Conservation (phyloP, 352 stramenopile genomes). For the Paralagenidium karlingii region DNA sequence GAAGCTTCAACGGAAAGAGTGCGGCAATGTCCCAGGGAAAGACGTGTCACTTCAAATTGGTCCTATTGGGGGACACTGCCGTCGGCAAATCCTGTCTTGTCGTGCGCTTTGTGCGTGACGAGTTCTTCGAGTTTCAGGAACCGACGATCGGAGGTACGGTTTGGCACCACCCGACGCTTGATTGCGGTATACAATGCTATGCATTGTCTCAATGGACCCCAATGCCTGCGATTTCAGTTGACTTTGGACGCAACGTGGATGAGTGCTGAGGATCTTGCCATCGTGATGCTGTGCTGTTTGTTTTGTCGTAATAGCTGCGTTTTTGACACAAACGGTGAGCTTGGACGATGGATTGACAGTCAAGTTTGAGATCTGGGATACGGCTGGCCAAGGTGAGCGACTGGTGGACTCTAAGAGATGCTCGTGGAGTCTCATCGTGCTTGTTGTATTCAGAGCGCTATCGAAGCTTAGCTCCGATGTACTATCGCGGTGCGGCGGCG, state of each 20-base stretch:
- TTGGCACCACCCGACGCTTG: neutral
- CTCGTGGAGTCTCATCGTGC: neutral
- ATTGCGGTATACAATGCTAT: neutral
- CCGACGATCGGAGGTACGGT: constrained; percentile 88
- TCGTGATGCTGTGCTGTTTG: no score
- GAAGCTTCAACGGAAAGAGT: neutral
- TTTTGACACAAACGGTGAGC: constrained; percentile 97
- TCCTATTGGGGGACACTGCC: constrained; percentile 98
- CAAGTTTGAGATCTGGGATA: constrained; percentile 99
- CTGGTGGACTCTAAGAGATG: neutral
- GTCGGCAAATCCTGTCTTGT: constrained; percentile 99
- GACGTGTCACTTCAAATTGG: constrained; percentile 98
- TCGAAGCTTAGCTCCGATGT: constrained; percentile 96
- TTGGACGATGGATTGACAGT: constrained; percentile 96
- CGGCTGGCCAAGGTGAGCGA: constrained; percentile 83
- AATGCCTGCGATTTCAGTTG: neutral
- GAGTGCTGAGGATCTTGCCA: no score
- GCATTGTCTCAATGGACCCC: neutral
- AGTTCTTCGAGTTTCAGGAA: constrained; percentile 99
- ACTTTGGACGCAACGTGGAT: neutral
- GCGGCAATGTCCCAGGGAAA: constrained; percentile 71
- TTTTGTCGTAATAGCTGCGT: constrained; percentile 80
- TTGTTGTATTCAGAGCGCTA: constrained; percentile 79
- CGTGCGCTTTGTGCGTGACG: constrained; percentile 97
- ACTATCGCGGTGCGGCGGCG: constrained; percentile 91